Base-by-base conservation (phyloP, 1,284 basidiomycete species). In the Marasmius sp. region DNA sequence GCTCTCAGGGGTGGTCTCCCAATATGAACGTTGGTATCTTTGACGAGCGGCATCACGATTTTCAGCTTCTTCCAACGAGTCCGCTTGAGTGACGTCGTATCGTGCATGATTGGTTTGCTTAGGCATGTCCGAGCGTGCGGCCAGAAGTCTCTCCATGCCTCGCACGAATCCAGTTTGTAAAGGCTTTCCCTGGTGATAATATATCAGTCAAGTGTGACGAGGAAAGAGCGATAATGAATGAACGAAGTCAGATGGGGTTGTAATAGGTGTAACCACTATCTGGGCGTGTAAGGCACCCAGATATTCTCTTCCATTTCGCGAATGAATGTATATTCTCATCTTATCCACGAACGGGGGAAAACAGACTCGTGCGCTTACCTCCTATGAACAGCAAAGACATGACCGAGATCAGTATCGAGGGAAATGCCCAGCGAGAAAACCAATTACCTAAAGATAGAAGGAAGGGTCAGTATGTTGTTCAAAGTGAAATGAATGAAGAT, bases 61-160 rank as follows among this genome's bases (percentile, higher is more conserved):
- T 65, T 85, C 84, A 8, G 76, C 78, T 65, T 87, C 78, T 58
- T 87, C 83, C 41, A 89, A 79, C 38, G 75, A 70, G 68, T 92
- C 90, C 0, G 88, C 87, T 66, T 84, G 79, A 4, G 79, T 76
- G 16, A 81, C 79, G 63, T 87, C 80, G 51, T 72, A 74, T 55
- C 80, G 53, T 71, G 27, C 27, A 27, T 66, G 12, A 57, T 66
- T 54, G 58, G 52, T 60, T 66, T 63, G 60, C 58, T 59, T 34
- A 18, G 59, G 50, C 49, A 66, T 59, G 41, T 57, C 36, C 20
- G 58, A 60, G 3, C 20, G 6, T 12, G 36, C 41, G 11, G 87
- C 83, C n/a, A 92, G 77, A 3, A 89, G 69, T 58, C 72, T 72
- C 63, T 92, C 89, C 90, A 92, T 92, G 18, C 89, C 89, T 48